These are phyloP conservation scores for Lentinula guzmanii DNA, from an alignment of 768 basidiomycete genomes.

Conservation along the genomic window DNA sequence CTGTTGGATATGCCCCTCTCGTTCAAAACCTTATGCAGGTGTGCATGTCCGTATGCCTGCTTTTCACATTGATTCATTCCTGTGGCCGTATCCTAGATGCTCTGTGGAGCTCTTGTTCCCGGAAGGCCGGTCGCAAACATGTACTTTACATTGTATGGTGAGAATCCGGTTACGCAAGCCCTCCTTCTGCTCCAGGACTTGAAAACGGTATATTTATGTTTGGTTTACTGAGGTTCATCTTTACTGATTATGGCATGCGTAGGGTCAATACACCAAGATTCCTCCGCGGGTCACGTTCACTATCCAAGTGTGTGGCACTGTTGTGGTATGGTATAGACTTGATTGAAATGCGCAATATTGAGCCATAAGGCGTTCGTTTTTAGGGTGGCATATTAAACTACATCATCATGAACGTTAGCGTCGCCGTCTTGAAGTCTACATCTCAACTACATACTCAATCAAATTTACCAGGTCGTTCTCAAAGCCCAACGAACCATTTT, in stretches of 20 bases:
- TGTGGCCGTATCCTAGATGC: conserved; percentile 24
- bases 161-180: conserved; percentile 24
- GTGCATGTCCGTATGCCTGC: background rate
- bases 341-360: too few species aligned
- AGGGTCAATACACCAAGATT: conserved; percentile 42
- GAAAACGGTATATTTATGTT: conserved; percentile 19
- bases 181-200: conserved; percentile 22
- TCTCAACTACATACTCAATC: background rate
- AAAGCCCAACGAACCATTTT: conserved; percentile 32
- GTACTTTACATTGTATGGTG: conserved; percentile 30
- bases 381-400: conserved; percentile 44
- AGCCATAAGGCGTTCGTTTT: too few species aligned
- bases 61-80: background rate
- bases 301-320: conserved; percentile 46
- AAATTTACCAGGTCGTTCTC: conserved; percentile 16
- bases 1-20: conserved; percentile 29
- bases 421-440: conserved; percentile 20
- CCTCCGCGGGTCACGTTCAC: conserved; percentile 54
- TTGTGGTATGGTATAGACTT: conserved; percentile 29
- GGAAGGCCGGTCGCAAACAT: conserved; percentile 37
- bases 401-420: conserved; percentile 39
- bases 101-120: conserved; percentile 37
- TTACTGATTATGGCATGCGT: background rate
- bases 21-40: conserved; percentile 30
- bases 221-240: background rate